Evolutionary conservation across 257 asterid species (phyloP), one percentile per base, ranked within the genome.

Genomic region (Osmanthus fragrans): DNA sequence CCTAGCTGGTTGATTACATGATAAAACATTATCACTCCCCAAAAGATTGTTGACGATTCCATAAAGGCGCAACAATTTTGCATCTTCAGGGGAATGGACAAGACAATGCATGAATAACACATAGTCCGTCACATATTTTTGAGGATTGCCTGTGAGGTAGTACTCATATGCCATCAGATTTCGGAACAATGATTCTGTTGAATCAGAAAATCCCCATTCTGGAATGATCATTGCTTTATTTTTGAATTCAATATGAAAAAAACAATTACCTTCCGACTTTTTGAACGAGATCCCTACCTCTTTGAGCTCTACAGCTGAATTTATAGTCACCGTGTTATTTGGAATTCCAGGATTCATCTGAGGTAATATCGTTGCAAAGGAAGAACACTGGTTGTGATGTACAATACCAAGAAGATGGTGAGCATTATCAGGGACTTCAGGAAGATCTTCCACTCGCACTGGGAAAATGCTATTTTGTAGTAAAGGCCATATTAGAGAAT

Each of bases 351-450:
- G 1, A n/a, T n/a, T n/a, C n/a, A n/a, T n/a, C n/a, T 13, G 19
- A 18, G 33, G 63, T 11, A 5, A 56, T 39, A 1, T 33, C 7
- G 13, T 45, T 39, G 72, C 32, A 32, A 68, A 74, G 3, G 83
- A 65, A 33, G 18, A 64, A 32, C 40, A 70, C 8, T 54, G 64
- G 8, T 34, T 3, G 21, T 37, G 34, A 19, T 80, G 73, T 18
- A 71, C 80, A 19, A 75, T 33, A 60, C 80, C 84, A 37, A 80
- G 69, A 32, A 80, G 84, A 71, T 80, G 80, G 1, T 69, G 37
- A 11, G 49, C 76, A 9, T 33, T 36, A 33, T 13, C 11, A 3
- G 45, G 21, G 23, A 13, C 63, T 69, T 65, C 34, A 13, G 72
- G 27, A 27, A 7, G 73, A n/a, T 23, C n/a, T n/a, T n/a, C n/a